Base-by-base conservation (phyloP, 768 basidiomycete genomes). In the Agaricus subrufescens region DNA sequence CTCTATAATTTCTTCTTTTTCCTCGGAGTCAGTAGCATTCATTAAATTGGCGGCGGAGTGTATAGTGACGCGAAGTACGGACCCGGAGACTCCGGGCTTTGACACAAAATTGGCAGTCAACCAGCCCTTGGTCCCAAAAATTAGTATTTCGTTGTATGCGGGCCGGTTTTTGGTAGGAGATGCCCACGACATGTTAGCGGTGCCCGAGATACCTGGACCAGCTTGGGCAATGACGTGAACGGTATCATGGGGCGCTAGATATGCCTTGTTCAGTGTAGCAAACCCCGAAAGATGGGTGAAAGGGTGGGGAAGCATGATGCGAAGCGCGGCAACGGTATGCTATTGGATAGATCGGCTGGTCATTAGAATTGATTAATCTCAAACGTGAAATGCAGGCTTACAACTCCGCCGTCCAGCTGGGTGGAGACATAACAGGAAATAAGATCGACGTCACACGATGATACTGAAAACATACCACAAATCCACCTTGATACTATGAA, bases 231-330 rank as follows among this genome's bases (percentile, higher is more conserved):
- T 65, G 23, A 81, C 74, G 60, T 83, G 75, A 62, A 96, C 80
- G 8, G 91, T 93, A 73, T 95, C 93, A 62, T 86, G 82, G 0
- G 92, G 93, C 2, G 79, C 75, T 38, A 94, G 82, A 67, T 85
- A 84, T 12, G 84, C 77, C 60, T 85, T 80, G 69, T 86, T 86
- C 37, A 91, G 76, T 3, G 86, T 82, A 9, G 88, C 78, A 63
- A 83, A 80, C 2, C 81, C 84, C 25, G 86, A 80, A 23, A 95
- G 70, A 48, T 79, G 73, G 6, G 75, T 79, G 58, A 87, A 61
- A 11, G 75, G 70, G 11, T 72, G 58, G 9, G 84, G 77, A 58
- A 90, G 80, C 44, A 86, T 75, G 29, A 79, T 71, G 19, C 87
- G 80, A 30, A 91, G 70, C 4, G 80, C 81, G 0, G 86, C 87